Base-by-base conservation (phyloP, 768 basidiomycete genomes). In the Suillus ampliporus region DNA sequence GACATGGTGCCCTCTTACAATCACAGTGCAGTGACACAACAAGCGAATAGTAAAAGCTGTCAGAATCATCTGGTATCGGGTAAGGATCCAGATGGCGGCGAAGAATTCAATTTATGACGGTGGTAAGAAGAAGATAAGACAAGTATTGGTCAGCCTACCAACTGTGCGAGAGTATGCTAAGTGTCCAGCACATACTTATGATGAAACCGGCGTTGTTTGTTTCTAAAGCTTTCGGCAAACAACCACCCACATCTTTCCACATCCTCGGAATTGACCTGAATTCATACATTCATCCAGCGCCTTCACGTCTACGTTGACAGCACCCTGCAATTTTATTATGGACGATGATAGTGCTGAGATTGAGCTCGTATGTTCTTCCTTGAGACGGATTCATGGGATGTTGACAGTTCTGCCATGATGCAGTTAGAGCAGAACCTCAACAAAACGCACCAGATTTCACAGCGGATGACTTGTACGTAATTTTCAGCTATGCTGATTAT, bases 401-500 rank as follows among this genome's bases (percentile, higher is more conserved):
- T 21, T 59, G 13, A 59, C 26, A 4, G 21, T 50, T 57, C 26
- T 23, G 21, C 28, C 19, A 14, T 43, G 8, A 21, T 51, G 26
- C 50, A 92, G 92, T 83, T 95, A 11, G 91, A 95, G 77, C 93
- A 94, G 75, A 94, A 94, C 71, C 79, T 95, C 47, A 88, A 90
- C 74, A 94, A 94, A 77, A 94, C 92, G 0, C 85, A 85, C 23
- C 91, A 91, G 69, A 90, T 92, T 64, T 94, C 92, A 1, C 89
- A 90, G 69, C 82, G 91, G 57, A 94, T 95, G 92, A 93, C 86
- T 64, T 86, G 92, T 94, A 78, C 60, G 90, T 69, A 10, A 28
- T 38, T 26, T 5, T 38, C 47, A 34, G 28, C 13, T 26, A 15
- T 15, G 44, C 61, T 28, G 51, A 48, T 54, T 19, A 43, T 64